phyloP scores from a whole-genome alignment of 169 alveolate species.

The Plasmodium gallinaceum region DNA sequence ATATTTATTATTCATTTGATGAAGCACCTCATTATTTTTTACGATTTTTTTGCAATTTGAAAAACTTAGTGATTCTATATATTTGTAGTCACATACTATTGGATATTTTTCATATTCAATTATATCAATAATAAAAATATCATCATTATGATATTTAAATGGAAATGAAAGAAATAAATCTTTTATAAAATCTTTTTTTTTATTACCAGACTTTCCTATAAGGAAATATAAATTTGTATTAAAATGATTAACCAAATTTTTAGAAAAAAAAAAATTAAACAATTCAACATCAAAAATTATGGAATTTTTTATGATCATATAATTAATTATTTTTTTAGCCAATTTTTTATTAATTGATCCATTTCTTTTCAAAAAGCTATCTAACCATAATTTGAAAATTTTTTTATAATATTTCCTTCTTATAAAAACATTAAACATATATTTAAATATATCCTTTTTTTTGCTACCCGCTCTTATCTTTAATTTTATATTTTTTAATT shows the following conservation, averaged over 20 bases:
- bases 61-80: constrained; percentile 7
- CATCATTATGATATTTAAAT: constrained; percentile 30
- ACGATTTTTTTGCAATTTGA: neutral
- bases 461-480: neutral
- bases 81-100: constrained; percentile 55
- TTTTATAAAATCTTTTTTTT: constrained; percentile 19
- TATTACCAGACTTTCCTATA: constrained; percentile 44
- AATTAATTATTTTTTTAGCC: constrained; percentile 47
- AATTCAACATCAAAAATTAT: constrained; percentile 59
- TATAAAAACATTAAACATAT: constrained; percentile 12
- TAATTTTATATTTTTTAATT: neutral
- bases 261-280: constrained; percentile 34
- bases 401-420: constrained; percentile 46
- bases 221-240: constrained; percentile 44
- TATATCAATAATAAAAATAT: constrained; percentile 16
- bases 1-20: neutral
- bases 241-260: constrained; percentile 38
- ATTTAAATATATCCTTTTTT: constrained; percentile 7
- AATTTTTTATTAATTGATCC: constrained; percentile 26
- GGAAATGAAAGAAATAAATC: constrained; percentile 42
- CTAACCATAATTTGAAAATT: constrained; percentile 19
- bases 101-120: constrained; percentile 25
- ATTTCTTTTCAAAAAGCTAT: constrained; percentile 31
- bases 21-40: neutral
- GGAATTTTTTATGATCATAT: constrained; percentile 45